Evolutionary conservation across 768 basidiomycete genomes (phyloP), one percentile per base, ranked within the genome.

Genomic region (Pulveroboletus sp.): DNA sequence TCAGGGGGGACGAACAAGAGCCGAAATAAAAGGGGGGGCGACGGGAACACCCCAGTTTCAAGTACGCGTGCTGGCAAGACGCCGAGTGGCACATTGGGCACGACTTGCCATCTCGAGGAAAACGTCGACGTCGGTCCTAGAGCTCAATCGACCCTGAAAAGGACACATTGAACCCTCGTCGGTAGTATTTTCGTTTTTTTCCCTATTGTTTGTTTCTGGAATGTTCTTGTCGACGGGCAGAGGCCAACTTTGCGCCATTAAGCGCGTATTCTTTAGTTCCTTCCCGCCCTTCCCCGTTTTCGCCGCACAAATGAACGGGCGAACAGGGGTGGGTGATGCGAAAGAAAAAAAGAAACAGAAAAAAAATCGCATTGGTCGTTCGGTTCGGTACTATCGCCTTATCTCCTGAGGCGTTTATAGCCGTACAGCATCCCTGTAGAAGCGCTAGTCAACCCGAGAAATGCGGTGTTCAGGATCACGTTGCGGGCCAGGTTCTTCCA

Each of bases 301-400:
- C 42, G 49, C 59, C 58, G 50, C 60, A 55, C 1, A 35, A 27
- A 48, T 47, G 45, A 52, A 56, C 25, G 38, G 23, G 14, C 4
- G 32, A 16, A 42, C 16, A 29, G 27, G 27, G 27, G 5, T 9
- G 12, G 27, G 27, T 29, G 27, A 29, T 29, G 5, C 9, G 25
- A 27, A n/a, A n/a, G 27, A 29, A 29, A 29, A 29, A 40, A 29
- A 5, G 29, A 36, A 29, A 41, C 41, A 20, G 21, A n/a, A 35
- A 34, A 35, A 27, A 33, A 45, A 42, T 42, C 42, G 42, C 45
- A 23, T 32, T 34, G 37, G 17, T 44, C 24, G 38, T 19, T 58
- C 56, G 53, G 57, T 49, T 58, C 58, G 42, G 37, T 43, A 46
- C 16, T 39, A 45, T 57, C 53, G 40, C 50, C 48, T 60, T 60